phyloP scores from a whole-genome alignment of 2,329 filamentous ascomycete genomes.

The Dothistroma septosporum region DNA sequence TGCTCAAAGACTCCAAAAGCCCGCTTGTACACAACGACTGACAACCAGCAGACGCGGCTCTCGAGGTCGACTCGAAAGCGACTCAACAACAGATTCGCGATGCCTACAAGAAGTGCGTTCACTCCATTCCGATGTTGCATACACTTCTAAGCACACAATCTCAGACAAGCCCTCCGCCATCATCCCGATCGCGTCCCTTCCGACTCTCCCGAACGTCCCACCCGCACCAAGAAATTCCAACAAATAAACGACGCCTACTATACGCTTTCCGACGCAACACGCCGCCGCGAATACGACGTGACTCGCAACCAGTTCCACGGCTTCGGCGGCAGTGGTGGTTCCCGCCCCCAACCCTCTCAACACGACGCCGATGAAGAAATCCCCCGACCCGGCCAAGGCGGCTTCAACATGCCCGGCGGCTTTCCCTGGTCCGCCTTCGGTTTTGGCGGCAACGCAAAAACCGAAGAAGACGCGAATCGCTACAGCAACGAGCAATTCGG shows the following conservation, averaged over 20 bases:
- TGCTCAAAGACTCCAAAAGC: neutral
- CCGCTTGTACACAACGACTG: neutral
- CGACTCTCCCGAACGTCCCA: conserved; percentile 75
- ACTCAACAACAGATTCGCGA: conserved; percentile 80
- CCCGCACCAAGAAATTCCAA: conserved; percentile 84
- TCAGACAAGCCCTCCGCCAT: conserved; percentile 72
- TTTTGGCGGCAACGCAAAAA: conserved; percentile 49
- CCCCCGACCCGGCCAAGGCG: conserved; percentile 37
- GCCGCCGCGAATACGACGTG: conserved; percentile 79
- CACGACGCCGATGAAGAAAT: conserved; percentile 51
- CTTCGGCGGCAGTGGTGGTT: conserved; percentile 33
- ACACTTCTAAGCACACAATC: neutral
- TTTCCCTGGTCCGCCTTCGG: conserved; percentile 77
- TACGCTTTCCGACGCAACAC: conserved; percentile 72
- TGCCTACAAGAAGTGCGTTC: conserved; percentile 75
- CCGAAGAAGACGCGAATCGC: conserved; percentile 40
- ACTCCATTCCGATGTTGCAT: neutral
- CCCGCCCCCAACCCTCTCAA: conserved; percentile 10
- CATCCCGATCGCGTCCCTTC: conserved; percentile 86
- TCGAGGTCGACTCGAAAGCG: conserved; percentile 56
- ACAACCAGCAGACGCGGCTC: conserved; percentile 27
- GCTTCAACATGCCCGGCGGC: conserved; percentile 39
- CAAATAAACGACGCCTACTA: conserved; percentile 92
- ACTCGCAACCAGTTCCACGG: conserved; percentile 58
- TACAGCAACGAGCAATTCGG: conserved; percentile 78